These are phyloP conservation scores for Penicillium psychrosexuale DNA, from an alignment of 2,329 filamentous ascomycete species.

Conservation along the genomic window DNA sequence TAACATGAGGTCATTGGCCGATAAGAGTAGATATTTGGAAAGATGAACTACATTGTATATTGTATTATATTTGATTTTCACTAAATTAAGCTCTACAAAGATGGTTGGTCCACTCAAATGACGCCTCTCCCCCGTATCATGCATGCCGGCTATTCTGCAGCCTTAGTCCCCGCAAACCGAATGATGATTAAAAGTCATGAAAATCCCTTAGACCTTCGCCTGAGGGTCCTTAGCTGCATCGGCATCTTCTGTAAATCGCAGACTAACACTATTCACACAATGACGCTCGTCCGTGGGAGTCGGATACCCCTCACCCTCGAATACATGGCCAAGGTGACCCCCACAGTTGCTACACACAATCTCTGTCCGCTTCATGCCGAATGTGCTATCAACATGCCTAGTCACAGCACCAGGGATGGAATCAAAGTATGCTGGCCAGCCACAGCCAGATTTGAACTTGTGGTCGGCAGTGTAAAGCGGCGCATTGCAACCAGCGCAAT, in stretches of 20 bases:
- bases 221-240: slow-evolving; percentile 28
- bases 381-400: slow-evolving; percentile 69
- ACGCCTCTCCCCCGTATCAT: slow-evolving; percentile 3
- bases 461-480: slow-evolving; percentile 90
- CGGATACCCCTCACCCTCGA: slow-evolving; percentile 79
- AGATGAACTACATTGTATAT: neutral
- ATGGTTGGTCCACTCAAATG: slow-evolving; percentile 5
- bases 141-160: slow-evolving; percentile 4
- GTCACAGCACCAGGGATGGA: slow-evolving; percentile 87
- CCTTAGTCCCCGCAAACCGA: slow-evolving; percentile 2
- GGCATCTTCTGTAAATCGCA: slow-evolving; percentile 74
- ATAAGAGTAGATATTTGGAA: neutral
- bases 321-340: slow-evolving; percentile 86
- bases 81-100: neutral
- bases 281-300: slow-evolving; percentile 94
- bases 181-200: neutral
- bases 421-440: slow-evolving; percentile 98
- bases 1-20: neutral
- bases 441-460: slow-evolving; percentile 95
- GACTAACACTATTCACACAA: slow-evolving; percentile 89
- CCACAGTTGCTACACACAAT: slow-evolving; percentile 95
- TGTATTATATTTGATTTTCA: neutral
- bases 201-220: slow-evolving; percentile 26
- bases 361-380: slow-evolving; percentile 85
- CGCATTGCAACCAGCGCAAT: slow-evolving; percentile 78